Evolutionary conservation across 2,329 filamentous ascomycete species (phyloP), one percentile per base, ranked within the genome.

Genomic region (Colletotrichum caudatum): DNA sequence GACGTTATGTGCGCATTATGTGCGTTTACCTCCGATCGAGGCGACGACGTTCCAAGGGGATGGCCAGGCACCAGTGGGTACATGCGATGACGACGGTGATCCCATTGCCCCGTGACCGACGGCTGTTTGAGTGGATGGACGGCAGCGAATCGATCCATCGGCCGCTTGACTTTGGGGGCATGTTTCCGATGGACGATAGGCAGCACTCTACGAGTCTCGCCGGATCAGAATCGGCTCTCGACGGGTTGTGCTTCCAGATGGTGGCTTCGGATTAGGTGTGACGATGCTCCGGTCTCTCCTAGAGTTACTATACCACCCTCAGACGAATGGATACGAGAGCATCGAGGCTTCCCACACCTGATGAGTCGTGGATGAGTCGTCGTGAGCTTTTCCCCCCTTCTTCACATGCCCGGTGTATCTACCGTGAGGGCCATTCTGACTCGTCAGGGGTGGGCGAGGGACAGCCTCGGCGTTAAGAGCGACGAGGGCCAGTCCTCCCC

Each of bases 71-170:
- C 35, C 16, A 4, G 4, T 16, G 51, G 14, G 14, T 1, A 8
- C 60, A 29, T 29, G 29, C 29, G 23, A 53, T 53, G 46, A 63
- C 46, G 60, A 51, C n/a, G 33, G 12, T 41, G 60, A 12, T 51
- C 12, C 35, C 35, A 48, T 2, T 16, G 35, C 35, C 5, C 37
- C 20, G 46, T 46, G n/a, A 53, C 37, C 14, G 60, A 39, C 4
- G 33, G n/a, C 5, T 20, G 33, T 9, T 51, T 29, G 18, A n/a
- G 1, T 18, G 59, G 18, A 18, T 37, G 4, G n/a, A 51, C 35
- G 46, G 14, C 35, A 41, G 46, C 60, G 60, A 63, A 53, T 53
- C 35, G 60, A 51, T 63, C 18, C 3, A n/a, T 35, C 35, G 60
- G 37, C 18, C 46, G 46, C 37, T 41, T 51, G 16, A 16, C 18